Base-by-base conservation (phyloP, 2,329 filamentous ascomycete genomes). In the Escovopsis sp. region DNA sequence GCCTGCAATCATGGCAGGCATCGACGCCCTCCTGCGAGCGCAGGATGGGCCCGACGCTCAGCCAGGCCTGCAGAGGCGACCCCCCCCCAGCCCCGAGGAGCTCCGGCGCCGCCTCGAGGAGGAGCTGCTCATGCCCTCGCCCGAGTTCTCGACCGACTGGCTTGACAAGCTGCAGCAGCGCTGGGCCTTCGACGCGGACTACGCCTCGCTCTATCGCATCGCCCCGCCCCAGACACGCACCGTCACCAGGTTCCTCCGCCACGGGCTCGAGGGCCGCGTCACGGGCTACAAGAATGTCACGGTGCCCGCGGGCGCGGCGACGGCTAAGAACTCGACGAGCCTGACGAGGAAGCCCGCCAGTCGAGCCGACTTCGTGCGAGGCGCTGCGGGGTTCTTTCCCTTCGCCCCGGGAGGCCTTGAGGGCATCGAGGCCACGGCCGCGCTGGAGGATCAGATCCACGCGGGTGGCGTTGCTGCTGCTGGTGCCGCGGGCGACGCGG, bases 201-300 rank as follows among this genome's bases (percentile, higher is more conserved):
- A 87, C 52, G 72, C 76, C n/a, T 76, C 85, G 38, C 70, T 96
- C 14, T 94, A 93, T 57, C 74, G 79, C 43, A 70, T 96, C 36
- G 85, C 86, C 2, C 83, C 86, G 4, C 92, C 88, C 0, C 90
- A 96, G 58, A 88, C 86, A 13, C 76, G 90, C 39, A 96, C 87
- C n/a, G 79, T 94, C 45, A 94, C 85, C 19, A 77, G 90, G 21
- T 98, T 98, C 55, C 80, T 77, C 31, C 72, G 90, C 37, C 85
- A 94, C 57, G 90, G 90, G 5, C 68, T 96, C 12, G 86, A 96
- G 58, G 90, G 90, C 16, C 73, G 80, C 35, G 88, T 98, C 17
- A 93, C 84, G 8, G 87, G 87, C 34, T 96, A 98, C 57, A 81
- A 79, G 51, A 90, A 94, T 54, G 83, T 96, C 34, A 94, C 90